Evolutionary conservation across 148 eudicot genomes (phyloP), one percentile per base, ranked within the genome.

Genomic region (Chenopodium berlandieri): DNA sequence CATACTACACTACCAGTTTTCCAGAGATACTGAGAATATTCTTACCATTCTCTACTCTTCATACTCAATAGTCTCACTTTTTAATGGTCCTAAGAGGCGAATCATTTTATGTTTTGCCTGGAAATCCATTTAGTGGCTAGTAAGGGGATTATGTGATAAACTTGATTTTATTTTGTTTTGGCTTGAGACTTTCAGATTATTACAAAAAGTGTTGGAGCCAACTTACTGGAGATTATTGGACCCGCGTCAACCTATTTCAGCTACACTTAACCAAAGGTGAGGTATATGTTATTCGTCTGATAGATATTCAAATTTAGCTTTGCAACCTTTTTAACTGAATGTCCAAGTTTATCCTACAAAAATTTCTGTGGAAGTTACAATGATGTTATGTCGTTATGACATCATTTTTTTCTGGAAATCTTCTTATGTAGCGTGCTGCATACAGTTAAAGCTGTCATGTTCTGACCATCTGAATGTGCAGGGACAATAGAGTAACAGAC

Each of bases 141-240:
- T 50, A 50, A 12, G 54, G 14, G 54, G 14, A 50, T 11, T 50
- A 50, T 50, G 0, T 50, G 54, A 50, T 50, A 1, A 50, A 50
- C 54, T 11, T 50, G 14, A 11, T 9, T 13, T 13, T 50, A 13
- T 50, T 50, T 50, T 50, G 54, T 50, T 50, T 40, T 40, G 1
- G 1, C 44, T 50, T 50, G 54, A 11, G 14, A 50, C 3, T 50
- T 50, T 13, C 54, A 50, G 54, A 13, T 13, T 48, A 2, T 50
- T 12, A 2, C 12, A 50, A 23, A 48, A 52, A 19, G 31, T 40
- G 8, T 48, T 23, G 75, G 58, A 50, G 32, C 79, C 13, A 56
- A 77, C 75, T 46, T 47, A 19, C n/a, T 19, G 48, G 58, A 70
- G 30, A 69, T 66, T 50, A 76, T 56, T 70, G 80, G 54, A 58